Evolutionary conservation across 1,284 basidiomycete genomes (phyloP).

Genomic region (Cryptococcus sp.): DNA sequence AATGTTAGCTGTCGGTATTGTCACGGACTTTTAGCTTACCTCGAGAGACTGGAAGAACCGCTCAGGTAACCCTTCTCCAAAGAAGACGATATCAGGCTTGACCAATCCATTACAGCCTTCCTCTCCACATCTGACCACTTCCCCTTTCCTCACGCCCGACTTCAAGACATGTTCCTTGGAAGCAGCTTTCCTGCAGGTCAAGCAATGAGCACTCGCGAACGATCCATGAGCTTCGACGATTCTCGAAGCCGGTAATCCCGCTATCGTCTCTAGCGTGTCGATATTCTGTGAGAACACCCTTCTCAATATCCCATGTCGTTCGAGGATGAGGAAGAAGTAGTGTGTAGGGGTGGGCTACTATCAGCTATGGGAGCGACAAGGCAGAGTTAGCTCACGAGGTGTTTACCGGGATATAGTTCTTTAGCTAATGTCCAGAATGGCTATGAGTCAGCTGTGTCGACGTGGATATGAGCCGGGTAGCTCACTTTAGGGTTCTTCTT

Average conservation of each 20-base stretch:
- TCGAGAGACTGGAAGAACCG: conserved; percentile 42
- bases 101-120: conserved; percentile 62
- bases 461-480: not conserved
- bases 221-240: conserved; percentile 94
- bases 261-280: conserved; percentile 84
- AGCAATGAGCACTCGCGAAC: conserved; percentile 76
- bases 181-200: conserved; percentile 57
- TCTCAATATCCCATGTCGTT: conserved; percentile 30
- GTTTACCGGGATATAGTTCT: conserved; percentile 69
- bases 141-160: conserved; percentile 55
- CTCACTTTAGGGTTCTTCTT: conserved; percentile 35
- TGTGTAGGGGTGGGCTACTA: conserved; percentile 74
- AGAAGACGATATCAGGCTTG: conserved; percentile 94
- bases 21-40: conserved; percentile 16
- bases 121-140: conserved; percentile 60
- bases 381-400: conserved; percentile 25
- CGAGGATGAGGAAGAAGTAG: conserved; percentile 65
- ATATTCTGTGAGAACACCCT: conserved; percentile 54
- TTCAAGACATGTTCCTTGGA: conserved; percentile 68
- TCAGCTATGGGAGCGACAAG: conserved; percentile 24
- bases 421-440: conserved; percentile 79
- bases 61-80: conserved; percentile 63
- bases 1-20: not conserved
- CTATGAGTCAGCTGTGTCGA: conserved; percentile 9
- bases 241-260: conserved; percentile 66